Evolutionary conservation across 2,329 filamentous ascomycete genomes (phyloP).

Genomic region (Calonectria naviculata): DNA sequence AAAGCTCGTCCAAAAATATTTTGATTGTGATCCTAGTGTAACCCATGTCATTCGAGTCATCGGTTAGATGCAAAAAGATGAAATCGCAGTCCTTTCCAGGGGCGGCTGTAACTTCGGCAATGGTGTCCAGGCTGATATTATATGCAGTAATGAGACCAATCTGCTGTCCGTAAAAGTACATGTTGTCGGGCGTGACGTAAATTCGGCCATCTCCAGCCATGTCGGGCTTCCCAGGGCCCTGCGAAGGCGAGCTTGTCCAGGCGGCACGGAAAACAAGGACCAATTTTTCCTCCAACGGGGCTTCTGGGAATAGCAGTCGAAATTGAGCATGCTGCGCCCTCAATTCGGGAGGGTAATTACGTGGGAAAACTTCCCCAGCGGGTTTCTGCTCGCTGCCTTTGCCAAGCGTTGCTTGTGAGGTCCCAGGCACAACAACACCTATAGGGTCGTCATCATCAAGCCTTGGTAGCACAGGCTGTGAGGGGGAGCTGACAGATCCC

Average conservation of each 20-base stretch:
- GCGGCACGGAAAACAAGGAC: slow-evolving; percentile 93
- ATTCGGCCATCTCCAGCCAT: slow-evolving; percentile 78
- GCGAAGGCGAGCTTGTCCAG: slow-evolving; percentile 71
- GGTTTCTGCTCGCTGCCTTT: slow-evolving; percentile 45
- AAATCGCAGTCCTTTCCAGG: slow-evolving; percentile 94
- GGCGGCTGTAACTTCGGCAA: slow-evolving; percentile 90
- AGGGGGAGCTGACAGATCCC: slow-evolving; percentile 51
- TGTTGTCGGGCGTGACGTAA: slow-evolving; percentile 86
- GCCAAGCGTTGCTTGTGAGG: slow-evolving; percentile 42
- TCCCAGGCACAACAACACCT: slow-evolving; percentile 52
- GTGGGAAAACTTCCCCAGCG: slow-evolving; percentile 70
- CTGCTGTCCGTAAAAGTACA: slow-evolving; percentile 98
- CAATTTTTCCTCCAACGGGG: slow-evolving; percentile 81
- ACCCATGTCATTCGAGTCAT: slow-evolving; percentile 70
- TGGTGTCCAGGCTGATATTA: slow-evolving; percentile 77
- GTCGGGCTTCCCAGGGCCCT: slow-evolving; percentile 52
- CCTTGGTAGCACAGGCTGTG: slow-evolving; percentile 45
- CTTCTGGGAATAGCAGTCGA: slow-evolving; percentile 86
- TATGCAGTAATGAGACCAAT: slow-evolving; percentile 91
- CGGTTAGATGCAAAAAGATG: slow-evolving; percentile 82
- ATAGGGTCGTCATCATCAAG: slow-evolving; percentile 53
- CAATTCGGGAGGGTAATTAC: slow-evolving; percentile 83
- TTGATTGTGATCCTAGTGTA: slow-evolving; percentile 87
- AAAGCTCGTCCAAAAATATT: slow-evolving; percentile 89
- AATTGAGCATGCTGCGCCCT: slow-evolving; percentile 94